Conservation (phyloP, 2,329 filamentous ascomycete species). For the Cladosporium oxysporum region DNA sequence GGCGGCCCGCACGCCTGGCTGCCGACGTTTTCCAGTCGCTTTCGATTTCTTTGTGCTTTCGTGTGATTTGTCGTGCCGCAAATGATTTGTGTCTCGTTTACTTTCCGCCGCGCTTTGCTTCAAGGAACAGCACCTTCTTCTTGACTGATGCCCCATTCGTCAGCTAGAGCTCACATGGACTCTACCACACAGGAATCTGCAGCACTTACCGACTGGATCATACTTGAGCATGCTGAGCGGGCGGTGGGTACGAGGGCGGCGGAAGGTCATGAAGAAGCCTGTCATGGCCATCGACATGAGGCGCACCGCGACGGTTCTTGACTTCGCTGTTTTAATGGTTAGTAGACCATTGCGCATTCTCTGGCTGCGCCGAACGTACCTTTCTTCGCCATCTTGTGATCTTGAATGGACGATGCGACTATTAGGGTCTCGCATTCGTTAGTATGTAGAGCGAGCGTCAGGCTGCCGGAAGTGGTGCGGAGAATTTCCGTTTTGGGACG, state of each 20-base stretch:
- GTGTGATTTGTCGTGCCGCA: not conserved
- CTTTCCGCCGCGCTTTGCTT: slow-evolving; percentile 75
- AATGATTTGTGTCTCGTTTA: slow-evolving; percentile 8
- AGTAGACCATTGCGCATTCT: not conserved
- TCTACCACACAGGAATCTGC: not conserved
- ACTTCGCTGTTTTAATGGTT: slow-evolving; percentile 65
- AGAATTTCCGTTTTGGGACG: slow-evolving; percentile 8
- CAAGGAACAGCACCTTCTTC: slow-evolving; percentile 93
- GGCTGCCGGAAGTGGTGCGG: slow-evolving; percentile 9
- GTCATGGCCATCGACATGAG: slow-evolving; percentile 99
- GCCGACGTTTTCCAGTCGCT: not conserved
- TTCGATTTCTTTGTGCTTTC: not conserved
- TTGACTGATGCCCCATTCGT: slow-evolving; percentile 61
- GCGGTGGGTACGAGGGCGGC: slow-evolving; percentile 74
- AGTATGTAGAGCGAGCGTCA: not conserved
- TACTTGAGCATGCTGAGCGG: slow-evolving; percentile 99
- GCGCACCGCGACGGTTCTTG: slow-evolving; percentile 88
- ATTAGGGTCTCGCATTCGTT: not conserved
- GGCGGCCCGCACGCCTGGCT: not conserved
- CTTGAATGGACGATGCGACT: slow-evolving; percentile 8
- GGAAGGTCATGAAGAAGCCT: slow-evolving; percentile 83
- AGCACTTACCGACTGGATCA: slow-evolving; percentile 85
- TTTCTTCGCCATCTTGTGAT: slow-evolving; percentile 34
- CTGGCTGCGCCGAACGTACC: slow-evolving; percentile 24
- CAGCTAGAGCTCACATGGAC: not conserved